A percentile compares a stretch with the other conserved stretches of the same genome.
Conservation (phyloP, 441 rosid species). For the Adansonia gregorii region DNA sequence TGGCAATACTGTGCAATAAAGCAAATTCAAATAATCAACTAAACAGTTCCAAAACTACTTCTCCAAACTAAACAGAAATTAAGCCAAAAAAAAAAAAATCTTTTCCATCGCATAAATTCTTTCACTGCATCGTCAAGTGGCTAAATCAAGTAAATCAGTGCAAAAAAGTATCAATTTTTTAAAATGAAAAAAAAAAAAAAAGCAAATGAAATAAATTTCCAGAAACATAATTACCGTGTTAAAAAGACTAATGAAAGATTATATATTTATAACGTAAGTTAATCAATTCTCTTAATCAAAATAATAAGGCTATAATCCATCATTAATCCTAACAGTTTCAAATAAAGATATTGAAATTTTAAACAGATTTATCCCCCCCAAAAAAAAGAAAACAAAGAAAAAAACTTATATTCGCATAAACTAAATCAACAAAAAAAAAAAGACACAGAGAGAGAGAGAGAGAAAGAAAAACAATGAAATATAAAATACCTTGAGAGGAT, state of each 20-base stretch:
- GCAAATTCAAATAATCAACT: not conserved
- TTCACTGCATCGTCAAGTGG: not conserved
- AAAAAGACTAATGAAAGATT: not conserved
- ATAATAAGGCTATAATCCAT: not conserved
- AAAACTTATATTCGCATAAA: not conserved
- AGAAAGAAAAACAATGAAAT: not conserved
- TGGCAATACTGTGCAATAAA: not conserved
- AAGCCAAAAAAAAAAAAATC: not conserved
- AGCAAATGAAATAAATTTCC: not conserved
- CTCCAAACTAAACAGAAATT: not conserved
- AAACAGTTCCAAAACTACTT: slow-evolving; percentile 26
- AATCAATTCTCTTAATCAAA: not conserved
- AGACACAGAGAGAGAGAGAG: no score
- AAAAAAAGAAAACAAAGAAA: no score
- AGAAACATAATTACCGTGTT: not conserved
- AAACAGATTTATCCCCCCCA: not conserved
- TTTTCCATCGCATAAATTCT: not conserved
- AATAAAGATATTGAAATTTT: not conserved
- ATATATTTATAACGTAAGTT: not conserved
- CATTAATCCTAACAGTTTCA: not conserved
- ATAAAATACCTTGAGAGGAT: slow-evolving; percentile 76
- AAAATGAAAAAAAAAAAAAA: not conserved
- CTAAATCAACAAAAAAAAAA: not conserved
- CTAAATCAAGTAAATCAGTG: not conserved
- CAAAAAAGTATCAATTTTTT: not conserved